Percentiles rank a stretch among this genome's conserved stretches.
Evolutionary conservation across 2,329 filamentous ascomycete genomes (phyloP).

Genomic region (Ophiostoma tasmaniense): DNA sequence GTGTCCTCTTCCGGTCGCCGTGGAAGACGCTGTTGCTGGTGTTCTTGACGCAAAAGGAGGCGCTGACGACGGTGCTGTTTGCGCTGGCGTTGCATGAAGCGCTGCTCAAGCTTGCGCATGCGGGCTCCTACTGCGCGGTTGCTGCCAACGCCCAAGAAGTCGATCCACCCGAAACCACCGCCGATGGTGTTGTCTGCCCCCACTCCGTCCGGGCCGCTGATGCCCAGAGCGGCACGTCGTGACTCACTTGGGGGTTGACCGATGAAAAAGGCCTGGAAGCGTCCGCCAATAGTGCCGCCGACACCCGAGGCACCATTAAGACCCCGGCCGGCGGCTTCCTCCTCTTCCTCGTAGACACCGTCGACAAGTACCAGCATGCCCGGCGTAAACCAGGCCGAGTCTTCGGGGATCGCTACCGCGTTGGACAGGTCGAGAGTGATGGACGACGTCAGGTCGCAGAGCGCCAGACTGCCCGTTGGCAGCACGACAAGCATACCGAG

Average conservation of each 20-base stretch:
- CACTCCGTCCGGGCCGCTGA: conserved; percentile 50
- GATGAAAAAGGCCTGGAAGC: conserved; percentile 82
- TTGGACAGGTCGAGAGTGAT: conserved; percentile 77
- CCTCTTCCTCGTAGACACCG: conserved; percentile 93
- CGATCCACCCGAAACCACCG: conserved; percentile 91
- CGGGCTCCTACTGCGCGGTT: conserved; percentile 72
- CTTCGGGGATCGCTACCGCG: conserved; percentile 71
- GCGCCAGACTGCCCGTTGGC: conserved; percentile 70
- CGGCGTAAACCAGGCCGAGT: conserved; percentile 84
- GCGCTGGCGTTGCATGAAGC: conserved; percentile 44
- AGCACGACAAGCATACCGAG: conserved; percentile 74
- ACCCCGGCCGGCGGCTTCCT: conserved; percentile 58
- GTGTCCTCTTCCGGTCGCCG: not conserved
- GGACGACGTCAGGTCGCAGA: conserved; percentile 81
- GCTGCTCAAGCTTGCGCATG: conserved; percentile 73
- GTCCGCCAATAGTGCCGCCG: conserved; percentile 84
- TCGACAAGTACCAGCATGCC: conserved; percentile 96
- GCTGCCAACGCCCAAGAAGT: conserved; percentile 86
- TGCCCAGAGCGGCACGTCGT: conserved; percentile 68
- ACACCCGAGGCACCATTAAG: conserved; percentile 73
- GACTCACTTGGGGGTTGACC: conserved; percentile 88
- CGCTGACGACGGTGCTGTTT: conserved; percentile 20
- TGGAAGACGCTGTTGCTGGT: conserved; percentile 19
- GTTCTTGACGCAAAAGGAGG: not conserved
- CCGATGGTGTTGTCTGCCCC: conserved; percentile 52